phyloP scores from a whole-genome alignment of 495 filamentous ascomycete species.

The Platismatia glauca region DNA sequence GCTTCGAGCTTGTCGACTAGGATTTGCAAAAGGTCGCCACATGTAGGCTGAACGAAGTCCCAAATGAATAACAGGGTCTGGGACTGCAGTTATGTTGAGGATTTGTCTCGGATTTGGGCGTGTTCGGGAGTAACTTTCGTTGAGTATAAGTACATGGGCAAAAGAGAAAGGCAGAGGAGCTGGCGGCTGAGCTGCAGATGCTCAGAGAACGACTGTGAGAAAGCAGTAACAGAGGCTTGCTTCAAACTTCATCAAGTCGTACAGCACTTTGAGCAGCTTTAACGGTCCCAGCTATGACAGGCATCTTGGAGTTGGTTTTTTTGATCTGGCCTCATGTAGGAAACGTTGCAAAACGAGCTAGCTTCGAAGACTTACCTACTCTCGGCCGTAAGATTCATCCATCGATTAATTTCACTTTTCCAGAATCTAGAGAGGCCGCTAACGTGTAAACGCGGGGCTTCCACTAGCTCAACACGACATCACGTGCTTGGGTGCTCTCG shows the following conservation, averaged over 20 bases:
- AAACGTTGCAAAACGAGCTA: neutral
- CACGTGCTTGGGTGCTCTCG: neutral
- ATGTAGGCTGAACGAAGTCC: neutral
- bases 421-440: too few relatives aligned
- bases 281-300: neutral
- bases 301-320: neutral
- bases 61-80: neutral
- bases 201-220: neutral
- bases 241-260: neutral
- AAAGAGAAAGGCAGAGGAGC: neutral
- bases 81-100: neutral
- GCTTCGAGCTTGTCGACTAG: neutral
- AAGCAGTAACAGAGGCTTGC: neutral
- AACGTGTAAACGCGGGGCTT: neutral
- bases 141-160: neutral
- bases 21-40: neutral
- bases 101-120: neutral
- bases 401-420: too few relatives aligned
- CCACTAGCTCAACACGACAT: neutral
- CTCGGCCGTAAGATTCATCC: too few relatives aligned
- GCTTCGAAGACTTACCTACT: neutral
- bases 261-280: neutral
- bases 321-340: neutral
- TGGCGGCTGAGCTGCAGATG: too few relatives aligned
- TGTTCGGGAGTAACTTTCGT: neutral